These are phyloP conservation scores for Aureobasidium sp. DNA, from an alignment of 2,329 filamentous ascomycete species.

Conservation along the genomic window DNA sequence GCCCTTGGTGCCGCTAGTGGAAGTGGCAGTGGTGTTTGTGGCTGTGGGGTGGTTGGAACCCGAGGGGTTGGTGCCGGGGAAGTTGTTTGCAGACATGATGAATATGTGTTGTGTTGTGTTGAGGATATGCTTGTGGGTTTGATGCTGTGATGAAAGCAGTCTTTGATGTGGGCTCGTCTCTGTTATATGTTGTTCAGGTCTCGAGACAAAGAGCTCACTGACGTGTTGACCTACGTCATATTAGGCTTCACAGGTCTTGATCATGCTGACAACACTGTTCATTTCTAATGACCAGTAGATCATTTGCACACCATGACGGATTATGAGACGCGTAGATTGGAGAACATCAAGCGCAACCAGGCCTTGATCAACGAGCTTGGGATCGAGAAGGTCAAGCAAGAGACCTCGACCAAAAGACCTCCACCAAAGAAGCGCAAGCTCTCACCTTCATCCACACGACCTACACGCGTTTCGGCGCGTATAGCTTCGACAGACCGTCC, in stretches of 20 bases:
- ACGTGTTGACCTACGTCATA: not conserved
- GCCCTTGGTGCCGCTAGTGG: not conserved
- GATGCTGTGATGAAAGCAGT: not conserved
- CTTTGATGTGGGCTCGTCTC: not conserved
- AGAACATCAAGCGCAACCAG: slow-evolving; percentile 46
- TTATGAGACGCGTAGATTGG: slow-evolving; percentile 41
- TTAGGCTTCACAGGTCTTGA: not conserved
- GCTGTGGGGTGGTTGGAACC: not conserved
- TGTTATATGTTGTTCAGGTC: not conserved
- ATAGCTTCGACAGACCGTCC: slow-evolving; percentile 37
- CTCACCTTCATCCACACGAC: slow-evolving; percentile 17
- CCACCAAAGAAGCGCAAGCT: slow-evolving; percentile 37
- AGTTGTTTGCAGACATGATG: slow-evolving; percentile 11
- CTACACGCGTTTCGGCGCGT: slow-evolving; percentile 37
- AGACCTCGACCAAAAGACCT: slow-evolving; percentile 20
- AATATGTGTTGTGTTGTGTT: not conserved
- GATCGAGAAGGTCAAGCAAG: slow-evolving; percentile 29
- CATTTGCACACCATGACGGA: slow-evolving; percentile 19
- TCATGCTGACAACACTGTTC: not conserved
- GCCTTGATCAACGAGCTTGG: slow-evolving; percentile 43
- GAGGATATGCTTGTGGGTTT: not conserved
- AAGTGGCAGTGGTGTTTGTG: not conserved
- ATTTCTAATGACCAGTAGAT: not conserved
- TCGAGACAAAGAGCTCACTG: not conserved
- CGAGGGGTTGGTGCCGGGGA: not conserved